Percentiles rank a stretch among this genome's conserved stretches.
These are phyloP conservation scores for Colletotrichum tamarilloi DNA, from an alignment of 2,329 filamentous ascomycete species.

Conservation along the genomic window DNA sequence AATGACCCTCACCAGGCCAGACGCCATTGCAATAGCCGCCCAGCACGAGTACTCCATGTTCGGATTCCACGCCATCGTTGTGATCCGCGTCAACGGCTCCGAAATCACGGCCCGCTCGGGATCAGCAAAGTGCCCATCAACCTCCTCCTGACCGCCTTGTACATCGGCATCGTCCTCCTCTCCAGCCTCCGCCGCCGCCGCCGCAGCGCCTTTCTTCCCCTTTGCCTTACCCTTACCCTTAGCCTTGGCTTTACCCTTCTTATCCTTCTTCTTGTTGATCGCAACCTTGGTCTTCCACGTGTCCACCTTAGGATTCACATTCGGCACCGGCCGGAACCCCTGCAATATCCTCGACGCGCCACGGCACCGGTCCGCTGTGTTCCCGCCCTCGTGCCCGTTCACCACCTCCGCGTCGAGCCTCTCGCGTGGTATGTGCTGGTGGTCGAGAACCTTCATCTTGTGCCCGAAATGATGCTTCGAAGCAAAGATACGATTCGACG, in stretches of 20 bases:
- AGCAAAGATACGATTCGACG: conserved; percentile 54
- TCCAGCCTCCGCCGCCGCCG: conserved; percentile 46
- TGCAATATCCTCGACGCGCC: conserved; percentile 63
- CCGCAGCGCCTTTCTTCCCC: conserved; percentile 35
- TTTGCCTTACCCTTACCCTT: conserved; percentile 49
- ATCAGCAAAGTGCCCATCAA: conserved; percentile 43
- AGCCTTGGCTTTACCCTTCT: conserved; percentile 50
- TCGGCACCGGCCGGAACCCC: conserved; percentile 62
- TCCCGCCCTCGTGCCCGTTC: neutral
- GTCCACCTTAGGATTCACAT: conserved; percentile 57
- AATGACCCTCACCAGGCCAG: conserved; percentile 74
- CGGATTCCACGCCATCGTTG: conserved; percentile 74
- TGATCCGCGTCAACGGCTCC: conserved; percentile 72
- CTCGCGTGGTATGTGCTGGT: conserved; percentile 59
- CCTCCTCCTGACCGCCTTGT: conserved; percentile 38
- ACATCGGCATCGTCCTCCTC: conserved; percentile 42
- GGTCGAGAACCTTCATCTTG: conserved; percentile 62
- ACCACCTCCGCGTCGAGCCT: conserved; percentile 38
- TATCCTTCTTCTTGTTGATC: conserved; percentile 48
- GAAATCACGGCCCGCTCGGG: conserved; percentile 62
- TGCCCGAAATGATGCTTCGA: conserved; percentile 50
- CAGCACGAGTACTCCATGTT: conserved; percentile 74
- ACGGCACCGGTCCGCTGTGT: conserved; percentile 38
- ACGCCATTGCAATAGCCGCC: conserved; percentile 74
- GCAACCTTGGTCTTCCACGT: conserved; percentile 52